These are phyloP conservation scores for Dichotomocladium elegans DNA, from an alignment of 371 early-diverging fungal genomes.

Conservation along the genomic window DNA sequence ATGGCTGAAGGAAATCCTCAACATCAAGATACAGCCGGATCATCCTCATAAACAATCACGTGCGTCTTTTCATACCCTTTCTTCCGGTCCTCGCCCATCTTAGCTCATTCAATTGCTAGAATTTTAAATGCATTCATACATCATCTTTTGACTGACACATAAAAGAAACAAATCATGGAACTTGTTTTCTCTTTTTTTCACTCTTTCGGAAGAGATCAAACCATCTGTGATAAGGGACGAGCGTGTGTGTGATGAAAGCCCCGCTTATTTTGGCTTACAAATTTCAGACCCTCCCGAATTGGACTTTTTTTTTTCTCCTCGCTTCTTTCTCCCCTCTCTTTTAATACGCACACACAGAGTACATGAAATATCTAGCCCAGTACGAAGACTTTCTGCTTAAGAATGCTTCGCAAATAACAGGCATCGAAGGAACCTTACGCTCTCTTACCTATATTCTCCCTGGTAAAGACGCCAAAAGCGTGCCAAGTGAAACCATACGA, in stretches of 20 bases:
- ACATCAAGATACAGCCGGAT: background rate
- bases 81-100: too few species aligned
- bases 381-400: constrained; percentile 81
- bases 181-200: too few species aligned
- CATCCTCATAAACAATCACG: too few species aligned
- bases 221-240: background rate
- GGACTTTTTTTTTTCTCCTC: too few species aligned
- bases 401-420: constrained; percentile 85
- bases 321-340: background rate
- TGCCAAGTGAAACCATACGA: background rate
- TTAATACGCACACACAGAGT: background rate
- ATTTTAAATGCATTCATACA: too few species aligned
- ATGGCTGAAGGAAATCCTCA: constrained; percentile 31
- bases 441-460: constrained; percentile 91
- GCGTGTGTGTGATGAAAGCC: too few species aligned
- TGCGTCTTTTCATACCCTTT: too few species aligned
- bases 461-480: constrained; percentile 39
- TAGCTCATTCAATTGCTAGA: too few species aligned
- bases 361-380: constrained; percentile 51
- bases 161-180: background rate
- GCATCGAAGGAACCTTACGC: constrained; percentile 83
- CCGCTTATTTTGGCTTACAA: background rate
- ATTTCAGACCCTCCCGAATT: too few species aligned
- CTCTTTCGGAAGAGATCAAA: background rate
- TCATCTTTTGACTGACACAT: too few species aligned